phyloP scores from a whole-genome alignment of 2,329 filamentous ascomycete species.

The Claviceps sp. region DNA sequence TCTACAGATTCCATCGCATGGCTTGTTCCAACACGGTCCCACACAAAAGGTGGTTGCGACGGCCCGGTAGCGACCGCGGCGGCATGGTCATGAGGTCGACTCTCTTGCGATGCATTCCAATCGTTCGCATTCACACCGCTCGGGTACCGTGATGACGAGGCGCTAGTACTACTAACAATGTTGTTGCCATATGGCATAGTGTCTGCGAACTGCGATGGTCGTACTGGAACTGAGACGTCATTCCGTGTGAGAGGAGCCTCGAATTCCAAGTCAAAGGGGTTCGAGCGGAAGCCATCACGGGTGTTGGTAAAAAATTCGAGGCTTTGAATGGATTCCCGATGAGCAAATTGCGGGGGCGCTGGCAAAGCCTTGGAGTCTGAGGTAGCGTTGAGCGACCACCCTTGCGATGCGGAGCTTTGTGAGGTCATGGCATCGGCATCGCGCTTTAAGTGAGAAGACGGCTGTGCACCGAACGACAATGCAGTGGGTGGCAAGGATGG shows the following conservation, averaged over 20 bases:
- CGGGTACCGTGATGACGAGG: conserved; percentile 31
- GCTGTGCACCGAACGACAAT: background rate
- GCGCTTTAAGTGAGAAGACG: background rate
- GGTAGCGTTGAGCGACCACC: conserved; percentile 25
- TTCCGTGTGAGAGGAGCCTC: conserved; percentile 11
- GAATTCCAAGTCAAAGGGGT: conserved; percentile 51
- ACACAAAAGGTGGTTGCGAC: background rate
- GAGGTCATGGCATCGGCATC: conserved; percentile 14
- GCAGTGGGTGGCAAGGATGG: conserved; percentile 4
- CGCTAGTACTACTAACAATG: conserved; percentile 23
- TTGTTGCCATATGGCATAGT: conserved; percentile 33
- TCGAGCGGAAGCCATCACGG: conserved; percentile 46
- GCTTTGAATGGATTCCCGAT: conserved; percentile 27
- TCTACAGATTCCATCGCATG: background rate
- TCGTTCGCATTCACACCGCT: conserved; percentile 35
- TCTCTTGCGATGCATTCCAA: conserved; percentile 17
- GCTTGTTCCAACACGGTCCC: background rate
- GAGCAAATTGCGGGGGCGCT: conserved; percentile 20
- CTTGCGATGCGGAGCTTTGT: conserved; percentile 36
- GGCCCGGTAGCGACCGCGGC: background rate
- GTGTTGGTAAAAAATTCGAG: conserved; percentile 30
- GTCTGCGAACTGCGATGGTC: conserved; percentile 10
- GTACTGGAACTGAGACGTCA: conserved; percentile 9
- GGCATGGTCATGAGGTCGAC: background rate
- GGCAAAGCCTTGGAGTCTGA: conserved; percentile 16